Base-by-base conservation (phyloP, 2,329 filamentous ascomycete genomes). In the Colletotrichum sp. region DNA sequence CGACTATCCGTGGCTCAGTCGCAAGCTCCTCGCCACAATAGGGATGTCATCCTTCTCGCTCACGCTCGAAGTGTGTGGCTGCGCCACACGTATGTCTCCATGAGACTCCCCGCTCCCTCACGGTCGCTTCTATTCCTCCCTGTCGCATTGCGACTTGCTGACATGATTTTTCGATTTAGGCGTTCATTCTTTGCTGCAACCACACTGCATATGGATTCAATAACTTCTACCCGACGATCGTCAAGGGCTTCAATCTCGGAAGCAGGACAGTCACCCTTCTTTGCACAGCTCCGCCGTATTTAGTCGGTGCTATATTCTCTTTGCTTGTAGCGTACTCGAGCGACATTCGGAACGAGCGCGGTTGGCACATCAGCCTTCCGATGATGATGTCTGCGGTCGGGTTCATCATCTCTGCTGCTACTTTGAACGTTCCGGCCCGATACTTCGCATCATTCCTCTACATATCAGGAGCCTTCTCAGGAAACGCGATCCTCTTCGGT, bases 361-460 rank as follows among this genome's bases (percentile, higher is more conserved):
- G 77, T 12, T 78, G 70, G 49, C 79, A 80, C 32, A 77, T 79
- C 32, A 71, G 71, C 1, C 49, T 30, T 9, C 77, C 77, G 1
- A 71, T 77, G 59, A 65, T 49, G 32, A 84, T 92, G 52, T 89
- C 89, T 3, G 85, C 92, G 1, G 83, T 83, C 1, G 88, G 90
- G 1, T 93, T 92, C 81, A 90, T 93, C 73, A 84, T 93, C n/a
- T 90, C 89, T 8, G 91, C 90, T 3, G 84, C 89, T 0, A 93
- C 91, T 0, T 89, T 87, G 0, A 82, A 84, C 15, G 87, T 86
- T 3, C 91, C 85, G 0, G 89, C 91, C 0, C 85, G 91, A 34
- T 92, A 72, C 32, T 93, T 77, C 25, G 69, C 69, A 22, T 80
- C 82, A 8, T 78, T 78, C 8, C 84, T 83, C 39, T 86, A 83